phyloP scores from a whole-genome alignment of 495 filamentous ascomycete genomes.

The Hypoxylon lenormandii region DNA sequence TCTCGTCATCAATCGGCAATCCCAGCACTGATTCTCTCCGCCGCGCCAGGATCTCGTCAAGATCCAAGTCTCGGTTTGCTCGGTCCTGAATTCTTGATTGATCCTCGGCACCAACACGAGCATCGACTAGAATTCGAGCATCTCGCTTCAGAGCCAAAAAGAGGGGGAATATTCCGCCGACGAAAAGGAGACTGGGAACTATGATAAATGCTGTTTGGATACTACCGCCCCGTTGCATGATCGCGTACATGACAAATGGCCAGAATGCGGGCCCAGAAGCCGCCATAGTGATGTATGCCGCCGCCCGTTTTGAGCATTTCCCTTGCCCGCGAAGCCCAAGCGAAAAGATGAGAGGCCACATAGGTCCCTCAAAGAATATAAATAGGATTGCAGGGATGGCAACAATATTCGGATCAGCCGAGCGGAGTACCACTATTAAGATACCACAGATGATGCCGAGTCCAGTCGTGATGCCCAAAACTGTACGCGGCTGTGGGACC shows the following conservation, averaged over 20 bases:
- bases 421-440: constrained; percentile 62
- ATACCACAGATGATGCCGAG: constrained; percentile 61
- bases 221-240: constrained; percentile 47
- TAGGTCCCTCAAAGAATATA: constrained; percentile 75
- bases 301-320: constrained; percentile 74
- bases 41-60: constrained; percentile 50
- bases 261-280: constrained; percentile 74
- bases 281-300: constrained; percentile 74
- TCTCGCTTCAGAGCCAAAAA: constrained; percentile 56
- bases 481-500: constrained; percentile 64
- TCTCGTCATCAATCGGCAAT: constrained; percentile 32
- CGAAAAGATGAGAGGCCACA: constrained; percentile 78
- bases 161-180: constrained; percentile 53
- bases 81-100: constrained; percentile 48
- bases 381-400: constrained; percentile 70
- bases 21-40: constrained; percentile 41
- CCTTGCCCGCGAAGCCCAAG: constrained; percentile 77
- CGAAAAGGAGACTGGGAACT: constrained; percentile 52
- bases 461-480: constrained; percentile 61
- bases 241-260: constrained; percentile 69
- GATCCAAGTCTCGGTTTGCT: constrained; percentile 49
- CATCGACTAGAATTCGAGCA: constrained; percentile 56
- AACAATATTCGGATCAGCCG: constrained; percentile 63
- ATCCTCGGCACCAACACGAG: constrained; percentile 46
- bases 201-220: constrained; percentile 54